Conservation (phyloP, 495 filamentous ascomycete species). For the Tuber umbilicatum region DNA sequence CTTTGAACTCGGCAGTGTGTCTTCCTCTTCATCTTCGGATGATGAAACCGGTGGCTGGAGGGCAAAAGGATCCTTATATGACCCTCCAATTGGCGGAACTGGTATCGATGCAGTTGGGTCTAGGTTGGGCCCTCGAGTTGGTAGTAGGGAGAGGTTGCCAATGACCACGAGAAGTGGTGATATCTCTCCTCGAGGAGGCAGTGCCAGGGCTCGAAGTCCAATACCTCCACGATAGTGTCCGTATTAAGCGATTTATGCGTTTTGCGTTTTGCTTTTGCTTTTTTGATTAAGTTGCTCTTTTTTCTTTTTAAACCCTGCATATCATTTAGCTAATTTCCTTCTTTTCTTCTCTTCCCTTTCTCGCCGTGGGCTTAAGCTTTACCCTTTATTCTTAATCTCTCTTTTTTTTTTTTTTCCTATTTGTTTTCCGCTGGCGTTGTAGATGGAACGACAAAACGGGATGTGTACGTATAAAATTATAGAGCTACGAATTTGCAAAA, state of each 20-base stretch:
- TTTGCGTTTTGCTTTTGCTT: conserved; percentile 3
- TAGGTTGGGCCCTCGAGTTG: conserved; percentile 69
- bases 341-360: conserved; percentile 17
- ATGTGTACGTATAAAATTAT: conserved; percentile 29
- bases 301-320: background rate
- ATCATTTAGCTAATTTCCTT: background rate
- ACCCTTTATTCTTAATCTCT: conserved; percentile 13
- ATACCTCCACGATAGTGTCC: conserved; percentile 49
- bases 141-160: conserved; percentile 67
- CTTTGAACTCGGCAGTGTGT: conserved; percentile 62
- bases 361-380: conserved; percentile 30
- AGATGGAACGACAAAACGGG: conserved; percentile 16
- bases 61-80: conserved; percentile 56
- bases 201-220: conserved; percentile 56
- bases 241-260: background rate
- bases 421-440: conserved; percentile 14
- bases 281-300: conserved; percentile 11
- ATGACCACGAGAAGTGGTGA: conserved; percentile 54
- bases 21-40: conserved; percentile 49
- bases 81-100: conserved; percentile 45
- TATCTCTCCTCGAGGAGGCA: conserved; percentile 51
- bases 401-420: conserved; percentile 21
- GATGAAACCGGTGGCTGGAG: conserved; percentile 52
- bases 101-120: conserved; percentile 46
- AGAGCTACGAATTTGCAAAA: conserved; percentile 26